Conservation (phyloP, 2,329 filamentous ascomycete genomes). For the Aspergillus nomiae region DNA sequence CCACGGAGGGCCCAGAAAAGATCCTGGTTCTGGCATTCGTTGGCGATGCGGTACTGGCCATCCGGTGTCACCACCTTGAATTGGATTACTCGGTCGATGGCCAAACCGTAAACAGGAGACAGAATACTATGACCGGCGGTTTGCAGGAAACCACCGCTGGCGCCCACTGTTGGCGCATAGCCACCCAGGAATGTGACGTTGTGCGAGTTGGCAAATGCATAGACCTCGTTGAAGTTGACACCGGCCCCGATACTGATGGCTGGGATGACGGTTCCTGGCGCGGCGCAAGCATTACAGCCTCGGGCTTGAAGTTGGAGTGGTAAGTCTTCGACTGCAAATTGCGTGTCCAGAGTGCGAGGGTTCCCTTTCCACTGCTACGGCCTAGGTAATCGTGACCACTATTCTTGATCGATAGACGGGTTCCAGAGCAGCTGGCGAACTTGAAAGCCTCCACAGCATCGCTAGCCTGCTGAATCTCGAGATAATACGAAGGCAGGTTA, state of each 20-base stretch:
- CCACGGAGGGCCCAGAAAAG: constrained; percentile 21
- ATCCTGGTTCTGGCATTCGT: constrained; percentile 21
- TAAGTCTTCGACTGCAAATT: constrained; percentile 26
- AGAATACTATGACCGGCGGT: constrained; percentile 33
- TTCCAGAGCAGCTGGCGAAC: constrained; percentile 15
- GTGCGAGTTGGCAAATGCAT: constrained; percentile 27
- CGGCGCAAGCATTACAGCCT: constrained; percentile 1
- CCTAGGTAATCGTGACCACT: constrained; percentile 39
- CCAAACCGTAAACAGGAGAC: constrained; percentile 30
- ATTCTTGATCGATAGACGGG: constrained; percentile 31
- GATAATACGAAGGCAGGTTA: constrained; percentile 15
- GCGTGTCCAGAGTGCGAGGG: constrained; percentile 34
- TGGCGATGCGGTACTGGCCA: constrained; percentile 17
- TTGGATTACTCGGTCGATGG: constrained; percentile 30
- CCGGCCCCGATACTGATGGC: constrained; percentile 34
- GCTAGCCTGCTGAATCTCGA: constrained; percentile 9
- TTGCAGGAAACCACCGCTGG: constrained; percentile 31
- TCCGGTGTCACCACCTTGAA: constrained; percentile 30
- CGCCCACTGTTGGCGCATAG: constrained; percentile 18
- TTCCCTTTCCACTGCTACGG: constrained; percentile 31
- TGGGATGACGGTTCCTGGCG: constrained; percentile 11
- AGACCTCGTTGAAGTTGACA: constrained; percentile 29
- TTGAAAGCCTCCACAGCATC: constrained; percentile 14
- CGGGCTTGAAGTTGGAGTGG: constrained; percentile 6
- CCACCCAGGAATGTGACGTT: constrained; percentile 28